Conservation (phyloP, 2,329 filamentous ascomycete species). For the Colletotrichum ledebouriae region DNA sequence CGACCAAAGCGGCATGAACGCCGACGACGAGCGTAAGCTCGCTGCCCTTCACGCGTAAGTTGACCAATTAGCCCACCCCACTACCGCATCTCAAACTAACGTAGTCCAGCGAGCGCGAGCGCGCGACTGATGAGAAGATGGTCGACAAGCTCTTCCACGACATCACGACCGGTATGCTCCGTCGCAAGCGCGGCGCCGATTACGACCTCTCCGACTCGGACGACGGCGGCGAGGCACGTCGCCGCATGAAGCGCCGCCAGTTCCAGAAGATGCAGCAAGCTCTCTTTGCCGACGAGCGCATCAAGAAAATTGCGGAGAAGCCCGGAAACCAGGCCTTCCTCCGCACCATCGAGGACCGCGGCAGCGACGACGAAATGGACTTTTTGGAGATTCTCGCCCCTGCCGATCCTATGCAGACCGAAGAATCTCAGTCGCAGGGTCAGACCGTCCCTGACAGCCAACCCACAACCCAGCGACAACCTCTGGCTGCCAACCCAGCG, state of each 20-base stretch:
- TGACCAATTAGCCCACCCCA: neutral
- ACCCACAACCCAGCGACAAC: constrained; percentile 50
- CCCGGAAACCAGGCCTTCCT: constrained; percentile 93
- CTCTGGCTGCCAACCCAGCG: constrained; percentile 53
- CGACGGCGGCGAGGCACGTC: constrained; percentile 82
- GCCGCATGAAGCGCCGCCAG: constrained; percentile 86
- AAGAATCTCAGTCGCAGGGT: constrained; percentile 55
- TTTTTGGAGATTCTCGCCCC: constrained; percentile 69
- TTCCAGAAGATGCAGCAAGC: constrained; percentile 94
- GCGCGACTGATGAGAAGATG: constrained; percentile 84
- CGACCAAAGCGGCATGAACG: constrained; percentile 77
- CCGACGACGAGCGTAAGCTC: constrained; percentile 83
- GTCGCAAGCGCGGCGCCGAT: constrained; percentile 85
- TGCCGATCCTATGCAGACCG: constrained; percentile 43
- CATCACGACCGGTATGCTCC: constrained; percentile 88
- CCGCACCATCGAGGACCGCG: constrained; percentile 86
- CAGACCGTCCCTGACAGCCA: constrained; percentile 66
- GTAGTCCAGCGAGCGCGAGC: constrained; percentile 77
- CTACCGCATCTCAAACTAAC: constrained; percentile 28
- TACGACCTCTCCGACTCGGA: constrained; percentile 92
- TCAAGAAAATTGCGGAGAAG: constrained; percentile 90
- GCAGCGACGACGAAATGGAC: constrained; percentile 81
- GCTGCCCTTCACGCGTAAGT: constrained; percentile 92
- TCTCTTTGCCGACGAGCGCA: constrained; percentile 87
- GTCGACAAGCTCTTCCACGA: constrained; percentile 94